These are phyloP conservation scores for Nakaseomyces delphensis DNA, from an alignment of 1,139 yeast genomes.

Conservation along the genomic window DNA sequence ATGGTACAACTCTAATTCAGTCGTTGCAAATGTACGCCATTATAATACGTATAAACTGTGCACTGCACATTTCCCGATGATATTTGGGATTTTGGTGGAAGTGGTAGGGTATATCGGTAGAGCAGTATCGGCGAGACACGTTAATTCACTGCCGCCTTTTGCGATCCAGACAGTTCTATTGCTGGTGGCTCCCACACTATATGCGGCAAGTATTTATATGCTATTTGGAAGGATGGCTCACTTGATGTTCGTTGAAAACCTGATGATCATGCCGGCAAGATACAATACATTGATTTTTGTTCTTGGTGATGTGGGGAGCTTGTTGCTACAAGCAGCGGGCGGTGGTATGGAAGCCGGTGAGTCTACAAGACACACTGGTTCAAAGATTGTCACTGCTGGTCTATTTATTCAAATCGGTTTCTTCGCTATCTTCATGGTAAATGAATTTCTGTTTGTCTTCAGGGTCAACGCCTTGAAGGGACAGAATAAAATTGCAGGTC, in stretches of 20 bases:
- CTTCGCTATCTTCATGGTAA: constrained; percentile 33
- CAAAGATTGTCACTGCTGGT: constrained; percentile 30
- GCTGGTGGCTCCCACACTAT: constrained; percentile 39
- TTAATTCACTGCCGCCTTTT: constrained; percentile 28
- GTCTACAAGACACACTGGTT: constrained; percentile 20
- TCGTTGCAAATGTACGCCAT: neutral
- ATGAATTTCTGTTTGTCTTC: constrained; percentile 20
- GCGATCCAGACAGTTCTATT: constrained; percentile 34
- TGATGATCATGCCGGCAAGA: constrained; percentile 31
- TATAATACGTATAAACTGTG: constrained; percentile 1
- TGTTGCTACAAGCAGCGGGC: constrained; percentile 38
- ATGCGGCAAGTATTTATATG: constrained; percentile 42
- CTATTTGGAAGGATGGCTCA: constrained; percentile 34
- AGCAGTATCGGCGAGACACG: constrained; percentile 21
- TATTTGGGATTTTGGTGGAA: constrained; percentile 30
- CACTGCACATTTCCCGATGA: constrained; percentile 23
- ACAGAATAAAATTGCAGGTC: constrained; percentile 4
- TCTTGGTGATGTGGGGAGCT: constrained; percentile 37
- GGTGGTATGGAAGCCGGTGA: constrained; percentile 35
- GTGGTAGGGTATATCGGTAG: constrained; percentile 36
- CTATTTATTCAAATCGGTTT: constrained; percentile 34
- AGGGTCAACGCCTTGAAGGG: constrained; percentile 9
- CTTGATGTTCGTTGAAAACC: constrained; percentile 26
- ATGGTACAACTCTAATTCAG: neutral
- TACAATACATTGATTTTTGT: constrained; percentile 38